phyloP scores from a whole-genome alignment of 805 yeast genomes.

The Jamesozyma jinghongensis region DNA sequence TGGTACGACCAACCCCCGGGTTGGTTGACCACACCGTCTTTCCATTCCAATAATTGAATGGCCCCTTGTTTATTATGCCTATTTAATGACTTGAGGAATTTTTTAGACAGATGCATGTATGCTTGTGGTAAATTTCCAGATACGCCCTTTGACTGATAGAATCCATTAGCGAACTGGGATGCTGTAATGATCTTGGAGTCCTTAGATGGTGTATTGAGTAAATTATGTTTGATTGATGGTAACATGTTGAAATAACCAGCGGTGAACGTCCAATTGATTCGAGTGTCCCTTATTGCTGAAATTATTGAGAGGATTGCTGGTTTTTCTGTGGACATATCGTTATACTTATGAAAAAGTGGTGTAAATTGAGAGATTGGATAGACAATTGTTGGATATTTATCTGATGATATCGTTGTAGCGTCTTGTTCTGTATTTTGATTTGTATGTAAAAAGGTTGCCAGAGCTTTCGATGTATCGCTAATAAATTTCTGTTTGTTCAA shows the following conservation, averaged over 20 bases:
- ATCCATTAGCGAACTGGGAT: slow-evolving; percentile 88
- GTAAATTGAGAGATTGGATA: slow-evolving; percentile 90
- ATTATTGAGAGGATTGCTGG: slow-evolving; percentile 55
- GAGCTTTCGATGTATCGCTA: slow-evolving; percentile 43
- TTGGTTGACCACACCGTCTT: slow-evolving; percentile 71
- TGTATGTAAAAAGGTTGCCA: slow-evolving; percentile 49
- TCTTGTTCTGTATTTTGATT: slow-evolving; percentile 1
- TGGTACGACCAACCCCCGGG: slow-evolving; percentile 94
- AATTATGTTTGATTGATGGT: slow-evolving; percentile 53
- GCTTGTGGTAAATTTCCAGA: slow-evolving; percentile 81
- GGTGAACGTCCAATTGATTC: slow-evolving; percentile 73
- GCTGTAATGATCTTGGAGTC: slow-evolving; percentile 65
- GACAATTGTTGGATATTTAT: slow-evolving; percentile 47
- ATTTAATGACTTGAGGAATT: slow-evolving; percentile 49
- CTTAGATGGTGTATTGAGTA: slow-evolving; percentile 47
- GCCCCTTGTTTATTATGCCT: slow-evolving; percentile 33
- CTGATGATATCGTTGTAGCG: slow-evolving; percentile 5
- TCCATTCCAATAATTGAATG: slow-evolving; percentile 74
- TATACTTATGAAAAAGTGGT: slow-evolving; percentile 50
- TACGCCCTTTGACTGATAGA: slow-evolving; percentile 74
- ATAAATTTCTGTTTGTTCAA: slow-evolving; percentile 41
- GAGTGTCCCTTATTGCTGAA: slow-evolving; percentile 43
- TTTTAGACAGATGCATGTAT: slow-evolving; percentile 64
- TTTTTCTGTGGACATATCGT: slow-evolving; percentile 71
- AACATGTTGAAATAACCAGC: slow-evolving; percentile 95